phyloP scores from a whole-genome alignment of 1,139 yeast genomes.

The Geotrichum bryndzae region DNA sequence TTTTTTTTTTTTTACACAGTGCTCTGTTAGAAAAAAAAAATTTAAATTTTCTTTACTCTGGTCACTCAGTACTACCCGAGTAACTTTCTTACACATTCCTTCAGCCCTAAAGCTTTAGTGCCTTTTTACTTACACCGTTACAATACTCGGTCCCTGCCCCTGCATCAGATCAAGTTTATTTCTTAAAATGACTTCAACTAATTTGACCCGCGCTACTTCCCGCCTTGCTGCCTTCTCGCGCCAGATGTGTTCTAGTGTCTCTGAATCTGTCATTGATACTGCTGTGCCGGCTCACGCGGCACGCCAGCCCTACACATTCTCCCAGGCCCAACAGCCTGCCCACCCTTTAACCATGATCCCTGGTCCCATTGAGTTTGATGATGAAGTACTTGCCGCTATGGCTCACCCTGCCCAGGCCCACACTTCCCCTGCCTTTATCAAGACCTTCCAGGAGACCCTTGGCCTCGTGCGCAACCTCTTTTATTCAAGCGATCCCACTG shows the following conservation, averaged over 20 bases:
- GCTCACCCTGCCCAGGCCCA: constrained; percentile 83
- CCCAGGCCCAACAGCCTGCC: constrained; percentile 16
- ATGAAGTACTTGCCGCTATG: constrained; percentile 75
- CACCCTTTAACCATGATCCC: constrained; percentile 73
- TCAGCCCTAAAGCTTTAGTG: neutral
- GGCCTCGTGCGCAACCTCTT: constrained; percentile 65
- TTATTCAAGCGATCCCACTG: constrained; percentile 54
- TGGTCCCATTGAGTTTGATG: constrained; percentile 89
- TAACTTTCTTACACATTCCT: neutral
- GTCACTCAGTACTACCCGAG: neutral
- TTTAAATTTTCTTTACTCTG: no score
- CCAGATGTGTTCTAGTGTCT: constrained; percentile 7
- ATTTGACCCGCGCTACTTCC: neutral
- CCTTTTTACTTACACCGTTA: neutral
- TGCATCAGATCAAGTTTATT: neutral
- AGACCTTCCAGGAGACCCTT: constrained; percentile 65
- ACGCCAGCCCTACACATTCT: neutral
- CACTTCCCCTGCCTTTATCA: constrained; percentile 80
- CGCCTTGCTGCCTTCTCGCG: constrained; percentile 6
- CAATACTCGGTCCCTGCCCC: neutral
- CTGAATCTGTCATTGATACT: neutral
- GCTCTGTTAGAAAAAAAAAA: no score
- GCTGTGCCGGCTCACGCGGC: neutral
- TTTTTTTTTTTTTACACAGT: no score
- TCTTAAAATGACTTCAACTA: neutral